Percentiles rank a stretch among this genome's conserved stretches.
phyloP scores from a whole-genome alignment of 257 asterid genomes.

The Knoxia roxburghii region DNA sequence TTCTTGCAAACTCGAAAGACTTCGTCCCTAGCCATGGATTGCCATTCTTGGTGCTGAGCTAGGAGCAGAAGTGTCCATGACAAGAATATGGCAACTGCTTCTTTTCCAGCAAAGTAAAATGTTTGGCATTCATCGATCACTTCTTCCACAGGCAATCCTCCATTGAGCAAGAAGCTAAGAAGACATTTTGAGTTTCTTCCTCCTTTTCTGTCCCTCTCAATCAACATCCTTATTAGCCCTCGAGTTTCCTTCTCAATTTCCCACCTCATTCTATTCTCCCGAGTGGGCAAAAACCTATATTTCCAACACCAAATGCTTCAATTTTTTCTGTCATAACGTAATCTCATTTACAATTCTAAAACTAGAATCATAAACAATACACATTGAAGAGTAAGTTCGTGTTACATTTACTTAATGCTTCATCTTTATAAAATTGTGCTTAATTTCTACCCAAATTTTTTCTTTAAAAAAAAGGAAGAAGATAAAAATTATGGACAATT shows the following conservation, averaged over 20 bases:
- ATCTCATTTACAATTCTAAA: too few species aligned
- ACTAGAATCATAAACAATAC: too few species aligned
- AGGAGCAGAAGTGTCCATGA: slow-evolving; percentile 65
- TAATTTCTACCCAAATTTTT: too few species aligned
- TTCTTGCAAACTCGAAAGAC: slow-evolving; percentile 31
- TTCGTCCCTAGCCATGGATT: slow-evolving; percentile 54
- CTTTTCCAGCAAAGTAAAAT: slow-evolving; percentile 73
- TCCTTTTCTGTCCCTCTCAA: slow-evolving; percentile 12
- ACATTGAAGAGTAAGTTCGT: too few species aligned
- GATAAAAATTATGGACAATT: too few species aligned
- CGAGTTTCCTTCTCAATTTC: slow-evolving; percentile 32
- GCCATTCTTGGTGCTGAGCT: slow-evolving; percentile 69
- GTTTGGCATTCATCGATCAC: slow-evolving; percentile 65
- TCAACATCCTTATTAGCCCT: slow-evolving; percentile 20
- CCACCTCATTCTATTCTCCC: slow-evolving; percentile 32
- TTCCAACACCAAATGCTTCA: too few species aligned
- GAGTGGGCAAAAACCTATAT: slow-evolving; percentile 36
- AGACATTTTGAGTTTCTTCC: slow-evolving; percentile 24
- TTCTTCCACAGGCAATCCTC: slow-evolving; percentile 44
- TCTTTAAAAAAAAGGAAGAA: too few species aligned
- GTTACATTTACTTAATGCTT: too few species aligned
- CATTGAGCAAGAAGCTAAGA: slow-evolving; percentile 29
- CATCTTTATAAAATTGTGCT: too few species aligned
- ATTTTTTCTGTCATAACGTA: too few species aligned
- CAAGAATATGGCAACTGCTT: slow-evolving; percentile 54